phyloP scores from a whole-genome alignment of 805 yeast species.

The Cyberlindnera maritima region DNA sequence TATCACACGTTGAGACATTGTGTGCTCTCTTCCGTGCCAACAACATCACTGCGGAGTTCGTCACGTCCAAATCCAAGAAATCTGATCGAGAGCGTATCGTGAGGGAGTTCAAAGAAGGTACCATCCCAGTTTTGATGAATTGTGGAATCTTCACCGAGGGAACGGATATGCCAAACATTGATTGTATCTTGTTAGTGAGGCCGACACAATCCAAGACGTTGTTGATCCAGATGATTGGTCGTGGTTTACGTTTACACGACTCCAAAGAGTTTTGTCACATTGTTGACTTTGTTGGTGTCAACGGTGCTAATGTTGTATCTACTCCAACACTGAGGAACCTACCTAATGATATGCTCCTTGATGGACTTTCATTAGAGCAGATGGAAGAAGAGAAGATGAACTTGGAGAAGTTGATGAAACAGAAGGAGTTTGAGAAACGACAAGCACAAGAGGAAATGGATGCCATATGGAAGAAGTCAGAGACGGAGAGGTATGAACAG shows the following conservation, averaged over 20 bases:
- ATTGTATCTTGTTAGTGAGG: slow-evolving; percentile 71
- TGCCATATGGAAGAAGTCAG: slow-evolving; percentile 7
- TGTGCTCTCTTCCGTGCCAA: slow-evolving; percentile 48
- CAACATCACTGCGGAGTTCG: slow-evolving; percentile 69
- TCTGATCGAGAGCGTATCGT: slow-evolving; percentile 51
- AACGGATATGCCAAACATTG: slow-evolving; percentile 88
- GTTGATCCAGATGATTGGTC: slow-evolving; percentile 84
- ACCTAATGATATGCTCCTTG: slow-evolving; percentile 21
- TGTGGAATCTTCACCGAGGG: slow-evolving; percentile 94
- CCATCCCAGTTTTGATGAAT: slow-evolving; percentile 72
- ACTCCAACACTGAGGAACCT: slow-evolving; percentile 49
- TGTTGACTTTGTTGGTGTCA: slow-evolving; percentile 71
- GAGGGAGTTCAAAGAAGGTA: slow-evolving; percentile 57
- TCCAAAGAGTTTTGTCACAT: slow-evolving; percentile 69
- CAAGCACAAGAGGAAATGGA: neutral
- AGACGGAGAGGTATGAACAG: neutral
- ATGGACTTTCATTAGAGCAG: slow-evolving; percentile 34
- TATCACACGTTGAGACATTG: slow-evolving; percentile 59
- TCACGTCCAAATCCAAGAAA: slow-evolving; percentile 62
- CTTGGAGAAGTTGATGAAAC: neutral
- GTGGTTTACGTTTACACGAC: slow-evolving; percentile 70
- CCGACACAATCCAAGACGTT: slow-evolving; percentile 77
- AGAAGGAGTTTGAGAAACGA: slow-evolving; percentile 14
- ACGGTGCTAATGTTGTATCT: slow-evolving; percentile 50
- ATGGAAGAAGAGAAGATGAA: slow-evolving; percentile 25